phyloP scores from a whole-genome alignment of 345 rosid species.

The Rhizophora mangle region DNA sequence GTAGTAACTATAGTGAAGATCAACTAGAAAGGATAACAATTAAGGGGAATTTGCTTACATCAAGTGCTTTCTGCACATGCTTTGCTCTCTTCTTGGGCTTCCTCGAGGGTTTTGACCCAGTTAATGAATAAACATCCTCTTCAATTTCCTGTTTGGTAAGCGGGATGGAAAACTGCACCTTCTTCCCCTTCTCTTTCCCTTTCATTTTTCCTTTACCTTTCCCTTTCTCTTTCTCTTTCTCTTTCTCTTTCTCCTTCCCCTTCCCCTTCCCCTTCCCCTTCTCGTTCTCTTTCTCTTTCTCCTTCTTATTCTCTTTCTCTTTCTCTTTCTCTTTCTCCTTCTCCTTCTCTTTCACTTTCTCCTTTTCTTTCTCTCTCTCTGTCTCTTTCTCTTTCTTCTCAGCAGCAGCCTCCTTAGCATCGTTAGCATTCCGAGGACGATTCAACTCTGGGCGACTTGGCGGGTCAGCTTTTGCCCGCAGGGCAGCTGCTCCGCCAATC shows the following conservation, averaged over 20 bases:
- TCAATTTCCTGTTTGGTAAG: constrained; percentile 30
- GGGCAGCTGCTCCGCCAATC: constrained; percentile 25
- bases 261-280: constrained; percentile 1
- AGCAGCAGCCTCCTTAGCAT: constrained; percentile 5
- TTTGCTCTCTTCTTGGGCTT: constrained; percentile 28
- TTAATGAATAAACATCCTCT: constrained; percentile 24
- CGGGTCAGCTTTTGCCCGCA: constrained; percentile 31
- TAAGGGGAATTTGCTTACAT: constrained; percentile 12
- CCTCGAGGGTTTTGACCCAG: constrained; percentile 29
- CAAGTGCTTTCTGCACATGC: constrained; percentile 28
- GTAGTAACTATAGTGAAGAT: neutral
- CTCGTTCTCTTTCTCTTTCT: constrained; percentile 16
- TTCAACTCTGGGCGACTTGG: constrained; percentile 22
- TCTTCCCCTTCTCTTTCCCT: constrained; percentile 20
- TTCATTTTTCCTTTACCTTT: neutral
- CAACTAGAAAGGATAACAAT: neutral
- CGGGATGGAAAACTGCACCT: constrained; percentile 19
- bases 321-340: too few relatives aligned
- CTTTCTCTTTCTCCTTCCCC: too few relatives aligned
- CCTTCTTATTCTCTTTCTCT: neutral
- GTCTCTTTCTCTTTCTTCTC: too few relatives aligned
- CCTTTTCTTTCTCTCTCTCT: too few relatives aligned
- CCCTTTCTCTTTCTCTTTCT: too few relatives aligned
- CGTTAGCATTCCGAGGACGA: constrained; percentile 8
- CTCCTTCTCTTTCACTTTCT: too few relatives aligned